Conservation (phyloP, 75 land plant species). For the Cunninghamia lanceolata region DNA sequence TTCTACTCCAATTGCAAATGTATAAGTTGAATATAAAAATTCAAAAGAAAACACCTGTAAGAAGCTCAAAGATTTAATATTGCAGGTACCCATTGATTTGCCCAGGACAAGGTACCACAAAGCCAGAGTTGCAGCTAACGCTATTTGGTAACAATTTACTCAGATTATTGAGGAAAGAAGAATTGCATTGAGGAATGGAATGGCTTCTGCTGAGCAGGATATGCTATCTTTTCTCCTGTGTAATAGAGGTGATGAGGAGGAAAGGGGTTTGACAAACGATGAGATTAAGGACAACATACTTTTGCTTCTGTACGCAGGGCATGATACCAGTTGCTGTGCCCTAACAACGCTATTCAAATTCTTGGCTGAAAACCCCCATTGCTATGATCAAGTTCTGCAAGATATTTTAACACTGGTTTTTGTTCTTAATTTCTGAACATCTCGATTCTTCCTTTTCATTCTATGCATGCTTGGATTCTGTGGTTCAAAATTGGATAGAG, state of each 20-base stretch:
- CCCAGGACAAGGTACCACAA: constrained; percentile 29
- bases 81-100: constrained; percentile 34
- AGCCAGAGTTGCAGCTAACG: constrained; percentile 19
- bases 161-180: constrained; percentile 19
- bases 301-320: constrained; percentile 47
- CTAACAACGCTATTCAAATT: constrained; percentile 27
- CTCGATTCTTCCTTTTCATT: neutral
- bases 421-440: neutral
- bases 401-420: neutral
- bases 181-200: constrained; percentile 14
- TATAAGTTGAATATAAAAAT: too few relatives aligned
- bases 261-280: constrained; percentile 23
- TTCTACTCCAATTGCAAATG: too few relatives aligned
- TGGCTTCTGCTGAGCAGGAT: constrained; percentile 15
- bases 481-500: too few relatives aligned
- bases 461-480: too few relatives aligned
- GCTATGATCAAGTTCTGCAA: neutral
- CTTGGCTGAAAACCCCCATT: neutral
- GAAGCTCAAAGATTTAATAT: neutral
- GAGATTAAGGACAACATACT: constrained; percentile 45
- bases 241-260: constrained; percentile 33
- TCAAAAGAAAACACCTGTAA: too few relatives aligned
- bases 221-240: constrained; percentile 37
- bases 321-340: constrained; percentile 40
- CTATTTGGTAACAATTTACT: constrained; percentile 12